Base-by-base conservation (phyloP, 345 rosid genomes). In the Theobroma cacao region DNA sequence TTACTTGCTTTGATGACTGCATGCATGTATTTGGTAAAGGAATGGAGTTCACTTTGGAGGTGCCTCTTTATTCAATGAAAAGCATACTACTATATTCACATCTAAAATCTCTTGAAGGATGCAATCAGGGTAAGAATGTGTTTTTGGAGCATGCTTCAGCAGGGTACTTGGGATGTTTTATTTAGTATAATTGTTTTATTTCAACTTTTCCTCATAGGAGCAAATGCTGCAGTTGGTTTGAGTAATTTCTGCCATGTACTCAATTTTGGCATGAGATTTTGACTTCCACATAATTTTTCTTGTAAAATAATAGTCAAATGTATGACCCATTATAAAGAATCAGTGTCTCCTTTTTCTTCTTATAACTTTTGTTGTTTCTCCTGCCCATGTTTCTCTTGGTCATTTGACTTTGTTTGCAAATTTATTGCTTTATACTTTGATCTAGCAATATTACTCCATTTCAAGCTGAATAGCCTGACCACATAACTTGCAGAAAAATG, bases 401-500 rank as follows among this genome's bases (percentile, higher is more conserved):
- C 8, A 30, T 20, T 20, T 33, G 52, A 20, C 30, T 72, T 71
- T 20, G 2, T 72, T 52, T 33, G 45, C 45, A 52, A 72, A 48
- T 2, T 13, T 50, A 11, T 48, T 17, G 24, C 12, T 5, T 50
- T 72, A 31, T 50, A 33, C 20, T 52, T 18, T 50, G 28, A 20
- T 71, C 61, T 26, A 8, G 9, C 45, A 33, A 52, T 20, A 20
- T 1, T 7, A 9, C 18, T 45, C 15, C 20, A 48, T 20, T 71
- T 71, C 60, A 31, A 5, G 18, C 1, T 72, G 45, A 72, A 72
- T 33, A 50, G 38, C 52, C 61, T 72, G 75, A 52, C 68, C 13
- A 40, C 26, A 48, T 38, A 13, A 31, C 61, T 71, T 86, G 87
- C 93, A 95, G 98, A 93, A 93, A 90, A 93, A 95, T 84, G 94